phyloP scores from a whole-genome alignment of 768 basidiomycete genomes.

The Xerocomus brunneocitrinus region DNA sequence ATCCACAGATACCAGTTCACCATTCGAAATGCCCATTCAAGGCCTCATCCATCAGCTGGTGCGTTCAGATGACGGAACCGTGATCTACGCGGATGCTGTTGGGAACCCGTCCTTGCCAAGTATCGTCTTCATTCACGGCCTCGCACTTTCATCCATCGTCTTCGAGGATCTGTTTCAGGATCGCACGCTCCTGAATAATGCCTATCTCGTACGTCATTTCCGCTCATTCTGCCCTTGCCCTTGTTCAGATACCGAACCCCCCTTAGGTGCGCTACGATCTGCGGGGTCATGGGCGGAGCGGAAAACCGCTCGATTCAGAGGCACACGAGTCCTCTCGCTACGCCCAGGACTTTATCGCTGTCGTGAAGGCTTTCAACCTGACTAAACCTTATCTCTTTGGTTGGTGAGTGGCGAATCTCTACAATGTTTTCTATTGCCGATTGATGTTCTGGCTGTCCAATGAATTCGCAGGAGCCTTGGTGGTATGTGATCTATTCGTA shows the following conservation, averaged over 20 bases:
- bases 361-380: background rate
- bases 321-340: conserved; percentile 8
- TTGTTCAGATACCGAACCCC: background rate
- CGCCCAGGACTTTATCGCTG: conserved; percentile 6
- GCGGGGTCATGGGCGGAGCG: conserved; percentile 7
- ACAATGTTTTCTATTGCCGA: background rate
- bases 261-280: conserved; percentile 6
- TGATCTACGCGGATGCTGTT: conserved; percentile 5
- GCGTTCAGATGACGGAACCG: conserved; percentile 5
- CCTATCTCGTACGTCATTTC: background rate
- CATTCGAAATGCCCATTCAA: background rate
- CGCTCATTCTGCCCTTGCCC: background rate
- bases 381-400: conserved; percentile 5
- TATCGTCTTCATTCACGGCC: conserved; percentile 7
- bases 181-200: background rate
- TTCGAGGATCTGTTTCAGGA: conserved; percentile 6
- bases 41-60: background rate
- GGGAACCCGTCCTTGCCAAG: conserved; percentile 1
- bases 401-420: background rate
- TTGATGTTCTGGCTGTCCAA: background rate
- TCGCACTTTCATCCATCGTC: conserved; percentile 3
- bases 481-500: background rate
- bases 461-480: conserved; percentile 4
- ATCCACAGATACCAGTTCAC: too few relatives aligned
- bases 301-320: background rate